These are phyloP conservation scores for Cucurbitaria berberidis DNA, from an alignment of 2,329 filamentous ascomycete genomes.

Conservation along the genomic window DNA sequence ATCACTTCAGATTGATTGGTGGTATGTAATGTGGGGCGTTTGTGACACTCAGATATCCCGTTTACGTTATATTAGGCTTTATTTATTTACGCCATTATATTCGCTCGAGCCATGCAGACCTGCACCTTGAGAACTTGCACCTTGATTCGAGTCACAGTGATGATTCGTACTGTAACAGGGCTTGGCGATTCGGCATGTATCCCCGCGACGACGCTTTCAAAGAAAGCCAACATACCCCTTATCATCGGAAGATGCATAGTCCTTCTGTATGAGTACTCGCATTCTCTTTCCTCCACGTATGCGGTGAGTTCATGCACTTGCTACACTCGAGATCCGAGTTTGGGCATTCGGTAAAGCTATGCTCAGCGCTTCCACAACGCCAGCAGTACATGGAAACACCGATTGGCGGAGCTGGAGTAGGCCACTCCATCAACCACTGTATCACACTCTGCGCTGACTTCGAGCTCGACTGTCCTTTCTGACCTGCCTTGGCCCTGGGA, in stretches of 20 bases:
- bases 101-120: too few species aligned
- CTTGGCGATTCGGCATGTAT: too few species aligned
- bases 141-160: too few species aligned
- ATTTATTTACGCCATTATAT: too few species aligned
- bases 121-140: too few species aligned
- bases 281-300: constrained; percentile 16
- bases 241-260: constrained; percentile 1
- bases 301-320: constrained; percentile 4
- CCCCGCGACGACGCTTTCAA: too few species aligned
- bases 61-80: too few species aligned
- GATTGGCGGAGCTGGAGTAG: constrained; percentile 20
- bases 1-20: not conserved
- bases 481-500: constrained; percentile 12
- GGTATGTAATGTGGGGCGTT: too few species aligned
- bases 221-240: too few species aligned
- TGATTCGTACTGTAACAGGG: too few species aligned
- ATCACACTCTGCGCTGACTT: constrained; percentile 13
- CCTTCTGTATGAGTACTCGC: constrained; percentile 15
- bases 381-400: constrained; percentile 16
- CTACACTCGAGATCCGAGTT: constrained; percentile 10
- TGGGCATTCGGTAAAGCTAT: constrained; percentile 9
- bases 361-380: constrained; percentile 8
- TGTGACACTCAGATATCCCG: too few species aligned
- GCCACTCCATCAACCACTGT: constrained; percentile 18
- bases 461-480: constrained; percentile 10